These are phyloP conservation scores for Flaveria linearis DNA, from an alignment of 129 eudicot genomes.

Conservation along the genomic window DNA sequence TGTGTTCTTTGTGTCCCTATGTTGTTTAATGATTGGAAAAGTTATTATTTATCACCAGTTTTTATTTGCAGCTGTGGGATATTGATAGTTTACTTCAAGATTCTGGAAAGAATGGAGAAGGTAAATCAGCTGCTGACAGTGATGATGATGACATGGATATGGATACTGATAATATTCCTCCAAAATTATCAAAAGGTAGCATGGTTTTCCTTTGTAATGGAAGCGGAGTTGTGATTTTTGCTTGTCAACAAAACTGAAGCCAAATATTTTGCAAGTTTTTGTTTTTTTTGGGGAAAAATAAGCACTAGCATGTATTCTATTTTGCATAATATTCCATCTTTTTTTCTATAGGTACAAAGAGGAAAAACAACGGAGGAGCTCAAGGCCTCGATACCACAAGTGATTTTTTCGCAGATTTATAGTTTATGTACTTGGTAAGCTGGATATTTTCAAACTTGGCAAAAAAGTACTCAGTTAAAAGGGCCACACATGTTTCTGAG, in stretches of 20 bases:
- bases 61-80: constrained; percentile 72
- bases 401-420: constrained; percentile 71
- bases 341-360: constrained; percentile 61
- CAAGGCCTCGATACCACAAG: constrained; percentile 49
- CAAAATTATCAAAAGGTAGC: constrained; percentile 71
- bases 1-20: constrained; percentile 14
- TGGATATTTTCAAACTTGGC: background rate
- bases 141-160: constrained; percentile 79
- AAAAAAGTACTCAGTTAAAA: background rate
- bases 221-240: background rate
- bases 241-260: background rate
- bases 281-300: background rate
- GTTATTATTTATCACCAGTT: background rate
- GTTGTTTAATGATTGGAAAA: background rate
- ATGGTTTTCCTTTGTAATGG: background rate
- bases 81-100: constrained; percentile 74
- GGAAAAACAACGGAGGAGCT: constrained; percentile 48
- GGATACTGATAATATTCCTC: constrained; percentile 44
- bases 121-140: constrained; percentile 49
- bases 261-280: background rate
- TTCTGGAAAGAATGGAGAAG: constrained; percentile 45
- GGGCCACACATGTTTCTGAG: background rate
- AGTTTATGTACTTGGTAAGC: constrained; percentile 19
- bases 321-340: constrained; percentile 5
- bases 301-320: background rate